phyloP scores from a whole-genome alignment of 1,284 basidiomycete genomes.

The Neonothopanus nambi region DNA sequence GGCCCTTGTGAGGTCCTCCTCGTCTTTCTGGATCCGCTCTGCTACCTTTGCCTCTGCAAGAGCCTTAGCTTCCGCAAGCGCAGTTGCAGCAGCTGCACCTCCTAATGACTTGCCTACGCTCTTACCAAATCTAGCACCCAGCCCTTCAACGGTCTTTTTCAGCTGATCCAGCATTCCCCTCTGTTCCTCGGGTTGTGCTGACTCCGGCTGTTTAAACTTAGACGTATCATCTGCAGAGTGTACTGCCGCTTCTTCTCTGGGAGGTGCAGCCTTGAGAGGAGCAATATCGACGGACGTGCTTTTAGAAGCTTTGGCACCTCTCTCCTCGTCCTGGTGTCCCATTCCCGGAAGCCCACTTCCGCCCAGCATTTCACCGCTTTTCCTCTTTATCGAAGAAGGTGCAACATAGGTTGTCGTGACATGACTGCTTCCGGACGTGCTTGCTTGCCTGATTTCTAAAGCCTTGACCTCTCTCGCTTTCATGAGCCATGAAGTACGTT shows the following conservation, averaged over 20 bases:
- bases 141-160: constrained; percentile 66
- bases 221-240: background rate
- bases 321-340: constrained; percentile 21
- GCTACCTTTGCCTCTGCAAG: constrained; percentile 71
- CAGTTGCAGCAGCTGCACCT: constrained; percentile 50
- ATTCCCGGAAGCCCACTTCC: constrained; percentile 29
- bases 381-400: constrained; percentile 50
- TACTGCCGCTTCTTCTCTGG: constrained; percentile 10
- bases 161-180: constrained; percentile 60
- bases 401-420: constrained; percentile 15
- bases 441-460: constrained; percentile 51
- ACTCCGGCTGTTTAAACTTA: constrained; percentile 5
- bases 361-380: constrained; percentile 59
- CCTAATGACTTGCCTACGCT: constrained; percentile 65
- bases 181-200: constrained; percentile 26
- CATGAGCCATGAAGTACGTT: constrained; percentile 76
- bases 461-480: constrained; percentile 77
- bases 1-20: constrained; percentile 32
- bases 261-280: constrained; percentile 28
- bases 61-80: constrained; percentile 68
- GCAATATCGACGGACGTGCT: constrained; percentile 34
- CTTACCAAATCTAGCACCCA: constrained; percentile 64
- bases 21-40: constrained; percentile 53
- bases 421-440: constrained; percentile 18
- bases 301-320: constrained; percentile 47